Evolutionary conservation across 176 grass and related monocot genomes (phyloP).

Genomic region (Poa pratensis): DNA sequence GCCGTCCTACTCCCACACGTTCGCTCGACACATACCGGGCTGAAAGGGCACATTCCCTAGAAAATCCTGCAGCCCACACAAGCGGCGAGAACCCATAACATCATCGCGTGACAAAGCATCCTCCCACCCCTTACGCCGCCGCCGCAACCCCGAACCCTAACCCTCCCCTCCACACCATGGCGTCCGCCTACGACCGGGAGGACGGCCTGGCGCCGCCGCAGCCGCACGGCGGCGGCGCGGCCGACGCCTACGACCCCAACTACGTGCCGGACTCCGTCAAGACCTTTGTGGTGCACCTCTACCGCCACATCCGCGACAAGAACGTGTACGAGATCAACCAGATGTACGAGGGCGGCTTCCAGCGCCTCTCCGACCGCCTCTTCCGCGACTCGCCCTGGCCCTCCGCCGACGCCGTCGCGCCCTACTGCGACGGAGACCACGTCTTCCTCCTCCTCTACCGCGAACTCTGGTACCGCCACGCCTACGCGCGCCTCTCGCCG

Average conservation of each 20-base stretch:
- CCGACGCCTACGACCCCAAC: conserved; percentile 73
- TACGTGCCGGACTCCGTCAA: conserved; percentile 96
- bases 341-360: conserved; percentile 98
- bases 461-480: conserved; percentile 98
- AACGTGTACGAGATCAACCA: conserved; percentile 99
- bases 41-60: background rate
- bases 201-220: conserved; percentile 42
- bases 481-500: conserved; percentile 71
- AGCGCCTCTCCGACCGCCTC: conserved; percentile 91
- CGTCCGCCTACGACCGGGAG: conserved; percentile 57
- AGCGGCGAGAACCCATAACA: background rate
- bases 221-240: conserved; percentile 33
- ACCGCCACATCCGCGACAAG: conserved; percentile 98
- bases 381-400: conserved; percentile 94
- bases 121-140: conserved; percentile 27
- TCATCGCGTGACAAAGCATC: background rate
- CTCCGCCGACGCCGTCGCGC: conserved; percentile 65
- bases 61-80: background rate
- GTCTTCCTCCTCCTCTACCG: conserved; percentile 96
- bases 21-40: background rate
- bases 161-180: conserved; percentile 21
- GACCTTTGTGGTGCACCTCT: conserved; percentile 92
- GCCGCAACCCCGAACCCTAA: conserved; percentile 38
- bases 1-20: too few species aligned
- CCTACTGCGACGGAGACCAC: conserved; percentile 93